Conservation (phyloP, 2,329 filamentous ascomycete genomes). For the Colletotrichum aenigma region DNA sequence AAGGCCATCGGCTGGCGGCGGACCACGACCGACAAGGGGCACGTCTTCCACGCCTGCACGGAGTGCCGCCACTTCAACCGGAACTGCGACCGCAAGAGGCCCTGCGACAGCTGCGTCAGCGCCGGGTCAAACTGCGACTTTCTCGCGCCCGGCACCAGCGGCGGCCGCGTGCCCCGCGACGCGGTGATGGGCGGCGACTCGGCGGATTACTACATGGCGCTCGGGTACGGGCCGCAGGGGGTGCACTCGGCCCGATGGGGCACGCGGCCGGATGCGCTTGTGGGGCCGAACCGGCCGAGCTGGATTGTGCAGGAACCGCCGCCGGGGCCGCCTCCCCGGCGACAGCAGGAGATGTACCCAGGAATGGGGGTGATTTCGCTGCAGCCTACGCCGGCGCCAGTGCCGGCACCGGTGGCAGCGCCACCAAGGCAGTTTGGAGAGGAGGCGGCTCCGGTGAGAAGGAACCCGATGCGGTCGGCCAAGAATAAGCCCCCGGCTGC, state of each 20-base stretch:
- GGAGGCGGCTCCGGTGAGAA: background rate
- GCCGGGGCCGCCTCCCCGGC: background rate
- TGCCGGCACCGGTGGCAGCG: background rate
- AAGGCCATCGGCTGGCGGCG: conserved; percentile 9
- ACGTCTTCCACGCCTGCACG: background rate
- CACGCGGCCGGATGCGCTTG: background rate
- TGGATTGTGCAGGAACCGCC: conserved; percentile 17
- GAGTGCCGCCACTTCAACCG: background rate
- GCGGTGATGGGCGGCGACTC: conserved; percentile 23
- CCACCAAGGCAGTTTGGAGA: background rate
- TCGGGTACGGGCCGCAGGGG: conserved; percentile 32
- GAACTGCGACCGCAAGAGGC: conserved; percentile 39
- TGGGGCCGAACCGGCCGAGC: conserved; percentile 10
- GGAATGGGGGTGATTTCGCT: background rate
- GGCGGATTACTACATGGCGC: conserved; percentile 37
- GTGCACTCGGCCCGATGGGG: conserved; percentile 24
- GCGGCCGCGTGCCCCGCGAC: background rate
- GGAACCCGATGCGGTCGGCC: background rate
- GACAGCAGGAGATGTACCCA: background rate
- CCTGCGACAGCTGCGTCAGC: conserved; percentile 37
- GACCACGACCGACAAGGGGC: background rate
- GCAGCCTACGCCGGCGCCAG: background rate
- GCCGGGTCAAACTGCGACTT: conserved; percentile 19
- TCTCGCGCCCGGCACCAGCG: background rate
- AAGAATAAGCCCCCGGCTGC: background rate